Evolutionary conservation across 495 filamentous ascomycete species (phyloP).

Genomic region (Neurospora sp.): DNA sequence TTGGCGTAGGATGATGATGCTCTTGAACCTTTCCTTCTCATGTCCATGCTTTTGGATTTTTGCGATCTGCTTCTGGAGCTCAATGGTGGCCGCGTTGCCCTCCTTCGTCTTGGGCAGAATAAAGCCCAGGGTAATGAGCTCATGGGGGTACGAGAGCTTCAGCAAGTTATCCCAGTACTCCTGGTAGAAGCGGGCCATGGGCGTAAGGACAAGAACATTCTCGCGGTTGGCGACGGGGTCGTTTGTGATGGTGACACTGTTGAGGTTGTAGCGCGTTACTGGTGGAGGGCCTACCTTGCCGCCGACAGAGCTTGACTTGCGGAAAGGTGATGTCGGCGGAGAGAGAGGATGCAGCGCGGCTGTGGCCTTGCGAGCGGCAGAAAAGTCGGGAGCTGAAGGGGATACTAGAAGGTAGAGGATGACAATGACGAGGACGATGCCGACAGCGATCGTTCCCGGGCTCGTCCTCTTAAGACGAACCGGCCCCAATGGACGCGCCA

Average conservation of each 20-base stretch:
- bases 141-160: conserved; percentile 77
- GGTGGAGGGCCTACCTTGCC: conserved; percentile 59
- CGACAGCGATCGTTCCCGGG: conserved; percentile 40
- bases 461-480: conserved; percentile 47
- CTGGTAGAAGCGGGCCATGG: conserved; percentile 84
- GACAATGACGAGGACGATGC: conserved; percentile 40
- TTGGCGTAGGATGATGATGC: conserved; percentile 86
- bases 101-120: conserved; percentile 88
- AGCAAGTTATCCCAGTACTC: conserved; percentile 94
- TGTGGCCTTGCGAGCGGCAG: conserved; percentile 31
- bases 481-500: conserved; percentile 45
- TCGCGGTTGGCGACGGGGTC: conserved; percentile 69
- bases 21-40: conserved; percentile 74
- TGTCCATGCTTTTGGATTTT: conserved; percentile 69
- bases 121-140: conserved; percentile 90
- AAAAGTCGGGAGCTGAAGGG: conserved; percentile 33
- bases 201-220: conserved; percentile 83
- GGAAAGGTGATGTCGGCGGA: conserved; percentile 74
- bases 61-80: conserved; percentile 73
- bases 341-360: conserved; percentile 67
- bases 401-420: conserved; percentile 43
- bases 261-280: conserved; percentile 90
- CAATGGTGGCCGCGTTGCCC: conserved; percentile 70
- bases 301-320: conserved; percentile 51
- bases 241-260: conserved; percentile 73